Evolutionary conservation across 2,329 filamentous ascomycete species (phyloP).

Genomic region (Chaetothyriales sp.): DNA sequence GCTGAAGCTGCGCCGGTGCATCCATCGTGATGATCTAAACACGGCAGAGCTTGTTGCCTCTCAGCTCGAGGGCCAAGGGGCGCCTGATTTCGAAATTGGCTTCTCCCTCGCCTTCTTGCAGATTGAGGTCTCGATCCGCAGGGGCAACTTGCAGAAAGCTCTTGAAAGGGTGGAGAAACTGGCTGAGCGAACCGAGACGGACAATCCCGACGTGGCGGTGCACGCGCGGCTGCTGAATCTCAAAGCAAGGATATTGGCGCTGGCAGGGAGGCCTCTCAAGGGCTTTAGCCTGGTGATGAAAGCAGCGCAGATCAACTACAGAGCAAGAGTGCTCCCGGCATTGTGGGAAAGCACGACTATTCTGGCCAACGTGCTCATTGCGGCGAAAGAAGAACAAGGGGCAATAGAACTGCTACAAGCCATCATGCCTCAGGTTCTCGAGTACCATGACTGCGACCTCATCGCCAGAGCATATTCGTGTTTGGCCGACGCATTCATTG

Average conservation of each 20-base stretch:
- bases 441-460: conserved; percentile 51
- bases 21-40: conserved; percentile 39
- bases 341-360: conserved; percentile 61
- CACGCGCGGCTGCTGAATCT: conserved; percentile 58
- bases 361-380: conserved; percentile 55
- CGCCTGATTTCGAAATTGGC: conserved; percentile 45
- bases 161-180: conserved; percentile 41
- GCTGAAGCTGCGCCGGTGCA: conserved; percentile 28
- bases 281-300: conserved; percentile 65
- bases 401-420: conserved; percentile 52
- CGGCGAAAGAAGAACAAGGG: conserved; percentile 56
- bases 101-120: conserved; percentile 47
- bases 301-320: conserved; percentile 60
- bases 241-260: conserved; percentile 58
- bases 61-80: conserved; percentile 40
- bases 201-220: conserved; percentile 50
- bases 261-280: conserved; percentile 54
- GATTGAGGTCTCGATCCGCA: conserved; percentile 45
- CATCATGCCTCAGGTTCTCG: conserved; percentile 62
- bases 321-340: conserved; percentile 51
- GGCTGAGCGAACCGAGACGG: conserved; percentile 36
- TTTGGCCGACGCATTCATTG: conserved; percentile 67
- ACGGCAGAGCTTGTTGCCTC: conserved; percentile 44
- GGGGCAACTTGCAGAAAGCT: conserved; percentile 39
- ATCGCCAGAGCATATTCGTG: conserved; percentile 54